Evolutionary conservation across 2,329 filamentous ascomycete genomes (phyloP).

Genomic region (Rhynchosporium agropyri): DNA sequence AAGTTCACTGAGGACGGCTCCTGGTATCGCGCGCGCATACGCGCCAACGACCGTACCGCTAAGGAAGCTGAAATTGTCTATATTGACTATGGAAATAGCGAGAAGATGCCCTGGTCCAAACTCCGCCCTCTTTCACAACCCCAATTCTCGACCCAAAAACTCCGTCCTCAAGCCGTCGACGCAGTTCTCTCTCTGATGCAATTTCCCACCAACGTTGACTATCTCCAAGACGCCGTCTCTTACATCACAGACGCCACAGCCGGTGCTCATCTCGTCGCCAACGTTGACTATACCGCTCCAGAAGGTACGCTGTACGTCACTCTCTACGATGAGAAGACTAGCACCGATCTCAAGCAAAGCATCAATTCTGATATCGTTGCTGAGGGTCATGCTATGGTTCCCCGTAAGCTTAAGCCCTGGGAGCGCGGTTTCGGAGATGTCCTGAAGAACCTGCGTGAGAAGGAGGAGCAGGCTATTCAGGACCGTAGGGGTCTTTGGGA

Average conservation of each 20-base stretch:
- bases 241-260: slow-evolving; percentile 77
- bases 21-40: slow-evolving; percentile 92
- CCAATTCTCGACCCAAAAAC: slow-evolving; percentile 78
- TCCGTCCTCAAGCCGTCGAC: slow-evolving; percentile 85
- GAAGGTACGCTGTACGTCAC: slow-evolving; percentile 86
- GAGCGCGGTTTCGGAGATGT: slow-evolving; percentile 77
- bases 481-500: slow-evolving; percentile 92
- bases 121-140: slow-evolving; percentile 79
- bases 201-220: slow-evolving; percentile 80
- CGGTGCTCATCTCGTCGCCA: slow-evolving; percentile 79
- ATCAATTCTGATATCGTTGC: slow-evolving; percentile 86
- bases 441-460: slow-evolving; percentile 70
- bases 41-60: slow-evolving; percentile 87
- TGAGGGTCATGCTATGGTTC: slow-evolving; percentile 87
- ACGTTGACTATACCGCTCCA: slow-evolving; percentile 83
- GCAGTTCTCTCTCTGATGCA: slow-evolving; percentile 87
- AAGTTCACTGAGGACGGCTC: slow-evolving; percentile 86
- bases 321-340: slow-evolving; percentile 75
- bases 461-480: slow-evolving; percentile 78
- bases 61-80: slow-evolving; percentile 91
- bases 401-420: slow-evolving; percentile 88
- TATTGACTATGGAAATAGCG: slow-evolving; percentile 94
- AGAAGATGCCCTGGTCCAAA: slow-evolving; percentile 81
- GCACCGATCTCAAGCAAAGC: slow-evolving; percentile 69
- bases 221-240: slow-evolving; percentile 76